These are phyloP conservation scores for Globisporangium megalacanthum DNA, from an alignment of 352 stramenopile species.

Conservation along the genomic window DNA sequence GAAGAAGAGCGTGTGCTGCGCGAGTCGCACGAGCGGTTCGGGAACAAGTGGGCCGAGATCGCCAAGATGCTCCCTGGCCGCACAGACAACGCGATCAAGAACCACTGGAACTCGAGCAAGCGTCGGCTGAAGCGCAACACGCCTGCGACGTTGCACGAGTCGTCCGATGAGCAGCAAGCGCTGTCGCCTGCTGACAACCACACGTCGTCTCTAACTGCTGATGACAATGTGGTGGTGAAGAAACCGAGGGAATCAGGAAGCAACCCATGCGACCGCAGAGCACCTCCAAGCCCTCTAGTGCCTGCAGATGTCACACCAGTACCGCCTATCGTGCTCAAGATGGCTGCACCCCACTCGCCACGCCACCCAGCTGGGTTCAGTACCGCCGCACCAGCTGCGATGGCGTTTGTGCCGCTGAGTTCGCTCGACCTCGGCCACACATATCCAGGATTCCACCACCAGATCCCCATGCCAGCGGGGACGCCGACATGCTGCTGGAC, in stretches of 20 bases:
- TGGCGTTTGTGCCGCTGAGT: slow-evolving; percentile 15
- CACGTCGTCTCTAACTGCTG: too few relatives aligned
- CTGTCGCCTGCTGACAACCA: too few relatives aligned
- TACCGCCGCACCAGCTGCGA: slow-evolving; percentile 8
- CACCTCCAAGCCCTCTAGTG: too few relatives aligned
- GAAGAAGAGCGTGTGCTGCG: slow-evolving; percentile 87
- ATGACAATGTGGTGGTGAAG: neutral
- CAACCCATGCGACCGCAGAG: neutral
- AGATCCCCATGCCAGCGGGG: slow-evolving; percentile 23
- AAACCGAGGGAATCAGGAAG: too few relatives aligned
- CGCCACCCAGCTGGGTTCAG: too few relatives aligned
- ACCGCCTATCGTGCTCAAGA: too few relatives aligned
- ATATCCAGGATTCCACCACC: slow-evolving; percentile 21
- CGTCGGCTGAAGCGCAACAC: slow-evolving; percentile 53
- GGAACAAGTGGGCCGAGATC: slow-evolving; percentile 98
- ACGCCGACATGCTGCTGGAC: slow-evolving; percentile 11
- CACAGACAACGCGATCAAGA: slow-evolving; percentile 97
- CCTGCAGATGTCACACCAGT: too few relatives aligned
- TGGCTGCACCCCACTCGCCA: too few relatives aligned
- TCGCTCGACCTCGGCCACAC: slow-evolving; percentile 18
- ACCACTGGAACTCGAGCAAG: slow-evolving; percentile 92
- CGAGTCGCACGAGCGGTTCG: slow-evolving; percentile 74
- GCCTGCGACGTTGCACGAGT: slow-evolving; percentile 3
- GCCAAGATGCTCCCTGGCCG: slow-evolving; percentile 93
- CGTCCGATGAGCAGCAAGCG: neutral